Conservation (phyloP, 108 stramenopile species). For the Epithemia pelagica region DNA sequence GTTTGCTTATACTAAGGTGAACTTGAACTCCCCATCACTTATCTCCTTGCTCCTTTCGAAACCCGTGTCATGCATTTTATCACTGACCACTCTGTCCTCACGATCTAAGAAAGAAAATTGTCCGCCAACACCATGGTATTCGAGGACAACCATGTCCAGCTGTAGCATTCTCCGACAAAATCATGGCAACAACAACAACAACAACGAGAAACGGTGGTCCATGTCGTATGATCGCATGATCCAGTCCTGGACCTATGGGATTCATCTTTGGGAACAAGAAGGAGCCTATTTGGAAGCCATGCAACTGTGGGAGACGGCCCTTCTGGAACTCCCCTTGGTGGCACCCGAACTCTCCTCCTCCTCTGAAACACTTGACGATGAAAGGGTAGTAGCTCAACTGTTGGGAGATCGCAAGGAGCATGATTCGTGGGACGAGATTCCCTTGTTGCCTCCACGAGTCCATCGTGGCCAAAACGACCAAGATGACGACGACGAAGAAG, state of each 20-base stretch:
- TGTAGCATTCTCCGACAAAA: no score
- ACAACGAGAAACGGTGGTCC: no score
- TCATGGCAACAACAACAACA: not conserved
- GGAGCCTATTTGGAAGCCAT: constrained; percentile 47
- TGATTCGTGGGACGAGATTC: not conserved
- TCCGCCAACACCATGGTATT: no score
- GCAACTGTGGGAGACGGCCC: constrained; percentile 33
- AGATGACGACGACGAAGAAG: not conserved
- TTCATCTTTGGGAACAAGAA: constrained; percentile 25
- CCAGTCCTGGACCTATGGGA: not conserved
- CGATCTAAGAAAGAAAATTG: no score
- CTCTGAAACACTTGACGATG: no score
- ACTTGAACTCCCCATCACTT: no score
- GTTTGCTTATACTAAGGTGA: no score
- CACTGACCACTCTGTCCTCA: no score
- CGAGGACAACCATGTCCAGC: no score
- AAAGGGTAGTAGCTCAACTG: no score
- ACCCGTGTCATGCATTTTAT: no score
- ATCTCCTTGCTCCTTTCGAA: no score
- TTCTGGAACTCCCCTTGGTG: constrained; percentile 10
- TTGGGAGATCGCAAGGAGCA: not conserved
- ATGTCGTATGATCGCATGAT: not conserved
- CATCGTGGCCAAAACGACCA: not conserved
- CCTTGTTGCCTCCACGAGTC: not conserved
- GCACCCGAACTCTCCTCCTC: not conserved